Evolutionary conservation across 208 protist genomes (phyloP), one percentile per base, ranked within the genome.

Genomic region (Trypanosomatidae sp.): DNA sequence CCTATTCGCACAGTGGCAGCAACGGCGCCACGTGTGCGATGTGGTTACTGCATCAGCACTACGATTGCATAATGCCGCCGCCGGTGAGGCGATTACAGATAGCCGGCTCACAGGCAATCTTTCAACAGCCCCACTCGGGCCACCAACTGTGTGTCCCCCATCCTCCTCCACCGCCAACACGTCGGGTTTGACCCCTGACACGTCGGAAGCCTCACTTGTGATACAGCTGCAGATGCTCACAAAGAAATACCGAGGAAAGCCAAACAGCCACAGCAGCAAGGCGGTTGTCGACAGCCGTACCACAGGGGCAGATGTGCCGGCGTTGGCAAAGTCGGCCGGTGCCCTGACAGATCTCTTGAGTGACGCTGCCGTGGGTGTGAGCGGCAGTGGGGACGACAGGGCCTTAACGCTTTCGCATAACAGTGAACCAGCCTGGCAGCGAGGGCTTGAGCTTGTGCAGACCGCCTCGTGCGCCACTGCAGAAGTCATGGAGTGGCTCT

Each of bases 401-500:
- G 46, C 15, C 8, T 17, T 65, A 1, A 39, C 39, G 2, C 19
- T 25, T 43, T 30, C 22, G 9, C 50, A 30, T 1, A 28, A 8
- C 52, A 2, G 19, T 36, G 36, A 33, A 44, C 52, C 75, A 22
- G 69, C 69, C 10, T 79, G 75, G 75, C 22, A 67, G 53, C 46
- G 30, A 30, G 75, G 52, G 19, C 22, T 79, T 4, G 33, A 73
- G 22, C 62, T 74, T 6, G 67, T 49, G 8, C 53, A 79, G n/a
- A 44, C 22, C 6, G 17, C 25, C n/a, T 30, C 33, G 30, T n/a
- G 46, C 44, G 12, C 44, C 41, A 68, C 25, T 22, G 25, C 4
- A 28, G 44, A 43, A 15, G 46, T 68, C 64, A 68, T 47, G 12
- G 75, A 79, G 55, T 74, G 69, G 69, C 62, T 74, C 9, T 47